A percentile compares a stretch with the other conserved stretches of the same genome.
Evolutionary conservation across 2,329 filamentous ascomycete species (phyloP).

Genomic region (Phialocephala sp.): DNA sequence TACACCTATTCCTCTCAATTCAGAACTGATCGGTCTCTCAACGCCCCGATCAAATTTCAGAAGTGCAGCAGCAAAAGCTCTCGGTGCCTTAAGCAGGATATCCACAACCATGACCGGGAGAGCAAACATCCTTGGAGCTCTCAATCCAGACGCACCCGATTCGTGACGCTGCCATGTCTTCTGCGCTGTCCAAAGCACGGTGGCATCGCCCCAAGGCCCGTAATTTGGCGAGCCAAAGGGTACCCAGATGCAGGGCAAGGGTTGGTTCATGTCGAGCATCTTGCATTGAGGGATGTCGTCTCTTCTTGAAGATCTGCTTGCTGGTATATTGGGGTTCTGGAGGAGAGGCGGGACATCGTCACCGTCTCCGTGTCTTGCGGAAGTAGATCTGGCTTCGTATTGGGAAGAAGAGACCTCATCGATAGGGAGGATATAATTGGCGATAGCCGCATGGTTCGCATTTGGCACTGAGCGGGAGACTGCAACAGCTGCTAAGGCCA

Average conservation of each 20-base stretch:
- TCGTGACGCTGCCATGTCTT: neutral
- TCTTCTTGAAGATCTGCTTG: no score
- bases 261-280: neutral
- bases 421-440: neutral
- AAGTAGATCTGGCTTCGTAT: neutral
- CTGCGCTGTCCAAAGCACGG: neutral
- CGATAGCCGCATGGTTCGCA: neutral
- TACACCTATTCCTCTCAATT: neutral
- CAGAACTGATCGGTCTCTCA: neutral
- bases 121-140: neutral
- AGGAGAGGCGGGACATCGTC: neutral
- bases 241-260: neutral
- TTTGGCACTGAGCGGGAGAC: neutral
- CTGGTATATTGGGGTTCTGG: no score
- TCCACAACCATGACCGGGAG: neutral
- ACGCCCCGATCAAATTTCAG: neutral
- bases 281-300: neutral
- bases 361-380: neutral
- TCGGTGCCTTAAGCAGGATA: neutral
- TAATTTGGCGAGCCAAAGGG: no score
- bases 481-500: neutral
- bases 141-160: neutral
- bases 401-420: no score
- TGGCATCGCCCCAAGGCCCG: neutral
- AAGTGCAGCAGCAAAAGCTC: constrained; percentile 2